A percentile compares a stretch with the other conserved stretches of the same genome.
These are phyloP conservation scores for Xylariaceae sp. DNA, from an alignment of 2,329 filamentous ascomycete species.

Conservation along the genomic window DNA sequence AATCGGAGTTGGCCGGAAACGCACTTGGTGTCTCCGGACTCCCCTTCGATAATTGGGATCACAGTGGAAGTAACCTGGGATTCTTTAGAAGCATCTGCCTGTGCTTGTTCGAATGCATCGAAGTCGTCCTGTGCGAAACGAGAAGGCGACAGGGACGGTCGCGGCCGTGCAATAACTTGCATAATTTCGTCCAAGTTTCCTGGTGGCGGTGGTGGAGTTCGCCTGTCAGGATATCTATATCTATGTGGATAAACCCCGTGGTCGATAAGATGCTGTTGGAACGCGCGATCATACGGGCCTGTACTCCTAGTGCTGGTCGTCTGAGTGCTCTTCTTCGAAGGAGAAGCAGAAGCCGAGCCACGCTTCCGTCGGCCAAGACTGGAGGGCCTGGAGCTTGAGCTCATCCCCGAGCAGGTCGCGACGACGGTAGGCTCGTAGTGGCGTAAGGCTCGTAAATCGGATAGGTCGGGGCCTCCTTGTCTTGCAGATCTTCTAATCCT, in stretches of 20 bases:
- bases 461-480: constrained; percentile 3
- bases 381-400: background rate
- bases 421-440: background rate
- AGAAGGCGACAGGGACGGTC: background rate
- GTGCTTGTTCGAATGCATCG: background rate
- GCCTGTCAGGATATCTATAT: background rate
- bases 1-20: constrained; percentile 1
- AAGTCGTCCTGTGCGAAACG: background rate
- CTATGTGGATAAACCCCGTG: background rate
- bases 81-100: background rate
- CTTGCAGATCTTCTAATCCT: background rate
- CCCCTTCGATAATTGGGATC: constrained; percentile 5
- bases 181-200: background rate
- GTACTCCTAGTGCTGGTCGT: background rate
- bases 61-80: background rate
- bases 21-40: background rate
- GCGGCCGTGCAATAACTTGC: background rate
- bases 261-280: background rate
- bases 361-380: background rate
- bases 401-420: background rate
- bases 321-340: background rate
- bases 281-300: background rate
- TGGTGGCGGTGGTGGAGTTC: background rate
- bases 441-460: background rate
- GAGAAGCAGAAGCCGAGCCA: background rate